Conservation (phyloP, 805 yeast species). For the Danielia reshetovae region DNA sequence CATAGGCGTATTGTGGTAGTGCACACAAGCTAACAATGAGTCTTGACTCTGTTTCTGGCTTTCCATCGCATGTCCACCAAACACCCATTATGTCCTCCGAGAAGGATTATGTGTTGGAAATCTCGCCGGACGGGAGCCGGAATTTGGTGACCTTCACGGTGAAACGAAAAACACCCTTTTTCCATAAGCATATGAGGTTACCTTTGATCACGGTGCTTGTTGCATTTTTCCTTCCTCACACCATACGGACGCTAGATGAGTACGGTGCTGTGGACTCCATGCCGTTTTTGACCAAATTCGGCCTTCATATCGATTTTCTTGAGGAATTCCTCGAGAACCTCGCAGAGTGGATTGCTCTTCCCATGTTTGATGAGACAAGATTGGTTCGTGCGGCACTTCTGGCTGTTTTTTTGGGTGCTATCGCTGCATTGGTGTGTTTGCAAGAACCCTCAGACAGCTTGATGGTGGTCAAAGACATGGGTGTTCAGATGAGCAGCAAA, state of each 20-base stretch:
- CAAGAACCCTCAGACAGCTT: slow-evolving; percentile 41
- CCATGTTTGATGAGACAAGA: no score
- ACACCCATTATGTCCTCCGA: slow-evolving; percentile 22
- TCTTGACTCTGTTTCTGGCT: background rate
- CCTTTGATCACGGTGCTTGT: slow-evolving; percentile 13
- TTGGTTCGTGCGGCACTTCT: background rate
- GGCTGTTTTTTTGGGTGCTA: no score
- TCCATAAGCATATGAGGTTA: slow-evolving; percentile 11
- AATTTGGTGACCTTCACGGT: slow-evolving; percentile 17
- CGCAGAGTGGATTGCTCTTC: no score
- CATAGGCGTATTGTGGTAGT: background rate
- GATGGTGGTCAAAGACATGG: slow-evolving; percentile 41
- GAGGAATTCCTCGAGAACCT: no score
- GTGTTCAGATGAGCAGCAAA: slow-evolving; percentile 40
- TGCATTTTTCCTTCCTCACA: slow-evolving; percentile 2
- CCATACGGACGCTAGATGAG: no score
- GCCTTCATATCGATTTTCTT: no score
- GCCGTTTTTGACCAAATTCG: no score
- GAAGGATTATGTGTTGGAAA: slow-evolving; percentile 28
- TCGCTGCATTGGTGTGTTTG: no score
- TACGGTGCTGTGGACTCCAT: no score
- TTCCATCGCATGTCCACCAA: background rate
- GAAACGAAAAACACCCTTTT: slow-evolving; percentile 11
- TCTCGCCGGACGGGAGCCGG: slow-evolving; percentile 14
- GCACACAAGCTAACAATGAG: background rate